Percentiles rank a stretch among this genome's conserved stretches.
phyloP scores from a whole-genome alignment of 768 basidiomycete species.

The Hydnomerulius pinastri region DNA sequence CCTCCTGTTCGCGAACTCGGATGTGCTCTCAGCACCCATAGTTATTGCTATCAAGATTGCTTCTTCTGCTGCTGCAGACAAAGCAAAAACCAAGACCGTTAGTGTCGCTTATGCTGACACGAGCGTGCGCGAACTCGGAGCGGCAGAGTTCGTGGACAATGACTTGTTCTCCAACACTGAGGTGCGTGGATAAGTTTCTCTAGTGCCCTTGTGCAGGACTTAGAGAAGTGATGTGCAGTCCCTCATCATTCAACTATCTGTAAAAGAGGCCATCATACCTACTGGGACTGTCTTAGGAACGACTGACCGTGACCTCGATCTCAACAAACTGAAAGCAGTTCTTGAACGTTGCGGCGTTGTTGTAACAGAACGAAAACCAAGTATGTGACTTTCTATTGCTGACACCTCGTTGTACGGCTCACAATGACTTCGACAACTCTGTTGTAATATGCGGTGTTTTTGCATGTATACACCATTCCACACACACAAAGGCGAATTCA shows the following conservation, averaged over 20 bases:
- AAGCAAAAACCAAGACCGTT: slow-evolving; percentile 68
- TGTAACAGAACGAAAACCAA: slow-evolving; percentile 85
- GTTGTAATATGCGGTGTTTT: not conserved
- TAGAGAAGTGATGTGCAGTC: slow-evolving; percentile 53
- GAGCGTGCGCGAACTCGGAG: slow-evolving; percentile 79
- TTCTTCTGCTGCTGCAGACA: slow-evolving; percentile 48
- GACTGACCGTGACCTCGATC: slow-evolving; percentile 83
- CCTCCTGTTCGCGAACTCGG: slow-evolving; percentile 78
- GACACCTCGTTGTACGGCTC: not conserved
- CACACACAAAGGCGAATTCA: slow-evolving; percentile 72
- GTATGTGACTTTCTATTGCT: slow-evolving; percentile 43
- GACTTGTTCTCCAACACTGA: slow-evolving; percentile 96
- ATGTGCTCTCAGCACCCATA: slow-evolving; percentile 81
- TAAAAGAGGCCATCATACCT: slow-evolving; percentile 92
- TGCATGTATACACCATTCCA: not conserved
- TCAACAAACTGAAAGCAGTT: slow-evolving; percentile 83
- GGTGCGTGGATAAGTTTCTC: slow-evolving; percentile 43
- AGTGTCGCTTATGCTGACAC: slow-evolving; percentile 94
- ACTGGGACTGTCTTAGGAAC: slow-evolving; percentile 70
- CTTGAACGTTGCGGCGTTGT: slow-evolving; percentile 91
- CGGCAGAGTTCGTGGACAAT: slow-evolving; percentile 91
- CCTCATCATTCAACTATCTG: slow-evolving; percentile 91
- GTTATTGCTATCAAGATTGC: slow-evolving; percentile 86
- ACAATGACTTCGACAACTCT: not conserved
- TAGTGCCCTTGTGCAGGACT: not conserved